Base-by-base conservation (phyloP, 73 alveolate species). In the Paramecium octaurelia region DNA sequence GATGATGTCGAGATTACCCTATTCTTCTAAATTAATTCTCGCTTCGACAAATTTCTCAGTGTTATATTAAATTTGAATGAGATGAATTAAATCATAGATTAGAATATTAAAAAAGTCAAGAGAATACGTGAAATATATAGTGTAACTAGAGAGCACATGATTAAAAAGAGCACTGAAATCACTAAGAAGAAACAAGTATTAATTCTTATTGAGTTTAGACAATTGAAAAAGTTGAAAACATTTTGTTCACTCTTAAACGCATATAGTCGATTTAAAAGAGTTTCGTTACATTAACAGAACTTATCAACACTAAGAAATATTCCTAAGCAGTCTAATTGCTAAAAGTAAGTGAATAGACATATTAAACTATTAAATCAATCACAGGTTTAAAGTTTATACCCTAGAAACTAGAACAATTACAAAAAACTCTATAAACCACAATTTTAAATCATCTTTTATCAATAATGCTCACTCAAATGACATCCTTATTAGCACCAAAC, bases 1-100 rank as follows among this genome's bases (percentile, higher is more conserved):
- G 91, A 80, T 43, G 91, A 80, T 44, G 91, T 80, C 2, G 91
- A 80, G 57, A 42, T 80, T 21, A 80, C 91, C 1, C 21, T 80
- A 31, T 80, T 80, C 75, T 80, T 44, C 46, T 27, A 80, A 44
- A 80, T 80, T 34, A 80, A 80, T 80, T 31, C 76, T 43, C 48
- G 75, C 9, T 80, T 80, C 44, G 91, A 80, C 46, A 21, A 40
- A n/a, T 80, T 80, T 48, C 29, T 80, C 4, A 31, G 64, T 21
- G 91, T 80, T 4, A 18, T 80, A 21, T 35, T 80, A 20, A 42
- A 80, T 24, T 21, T 80, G 43, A 80, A 80, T 80, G 43, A 80
- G 8, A 80, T 80, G 91, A 80, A 80, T 80, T 34, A 27, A 80
- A 31, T 80, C 14, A 46, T 80, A 43, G 91, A 80, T 14, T 46